Percentiles rank a stretch among this genome's conserved stretches.
These are phyloP conservation scores for Leishmania lainsoni DNA, from an alignment of 208 protist species.

Conservation along the genomic window DNA sequence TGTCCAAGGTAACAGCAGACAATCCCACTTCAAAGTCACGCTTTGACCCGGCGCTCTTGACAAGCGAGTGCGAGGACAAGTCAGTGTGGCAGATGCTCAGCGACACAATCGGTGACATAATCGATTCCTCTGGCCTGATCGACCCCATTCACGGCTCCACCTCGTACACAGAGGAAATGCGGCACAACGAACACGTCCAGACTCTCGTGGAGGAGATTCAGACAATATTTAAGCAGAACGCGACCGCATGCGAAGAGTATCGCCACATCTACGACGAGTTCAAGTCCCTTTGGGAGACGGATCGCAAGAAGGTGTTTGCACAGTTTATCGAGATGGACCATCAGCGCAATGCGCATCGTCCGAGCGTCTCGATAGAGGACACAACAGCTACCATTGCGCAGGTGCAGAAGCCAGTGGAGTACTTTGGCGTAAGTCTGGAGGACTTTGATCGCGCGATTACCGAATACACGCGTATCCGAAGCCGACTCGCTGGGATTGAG, in stretches of 20 bases:
- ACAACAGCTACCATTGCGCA: constrained; percentile 24
- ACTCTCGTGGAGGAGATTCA: constrained; percentile 72
- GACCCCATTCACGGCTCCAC: constrained; percentile 45
- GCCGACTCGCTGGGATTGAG: constrained; percentile 85
- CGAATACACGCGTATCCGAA: constrained; percentile 90
- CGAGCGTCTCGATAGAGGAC: constrained; percentile 61
- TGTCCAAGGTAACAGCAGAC: constrained; percentile 69
- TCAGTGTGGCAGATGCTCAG: constrained; percentile 62
- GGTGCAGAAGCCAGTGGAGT: constrained; percentile 61
- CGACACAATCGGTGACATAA: constrained; percentile 73
- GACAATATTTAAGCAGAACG: constrained; percentile 73
- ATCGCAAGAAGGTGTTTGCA: constrained; percentile 88
- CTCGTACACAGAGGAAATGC: constrained; percentile 64
- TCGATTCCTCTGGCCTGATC: constrained; percentile 59
- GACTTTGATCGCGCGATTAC: constrained; percentile 95
- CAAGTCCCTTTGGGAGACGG: constrained; percentile 92
- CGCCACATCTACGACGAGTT: constrained; percentile 86
- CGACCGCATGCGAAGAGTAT: constrained; percentile 83
- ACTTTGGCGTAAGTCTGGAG: constrained; percentile 90
- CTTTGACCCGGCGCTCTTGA: constrained; percentile 74
- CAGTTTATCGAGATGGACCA: constrained; percentile 83
- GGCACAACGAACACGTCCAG: constrained; percentile 62
- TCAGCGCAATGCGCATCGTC: constrained; percentile 17
- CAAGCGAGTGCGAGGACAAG: constrained; percentile 31
- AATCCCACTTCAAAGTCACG: constrained; percentile 50